phyloP scores from a whole-genome alignment of 345 rosid genomes.

The Triadica sebifera region DNA sequence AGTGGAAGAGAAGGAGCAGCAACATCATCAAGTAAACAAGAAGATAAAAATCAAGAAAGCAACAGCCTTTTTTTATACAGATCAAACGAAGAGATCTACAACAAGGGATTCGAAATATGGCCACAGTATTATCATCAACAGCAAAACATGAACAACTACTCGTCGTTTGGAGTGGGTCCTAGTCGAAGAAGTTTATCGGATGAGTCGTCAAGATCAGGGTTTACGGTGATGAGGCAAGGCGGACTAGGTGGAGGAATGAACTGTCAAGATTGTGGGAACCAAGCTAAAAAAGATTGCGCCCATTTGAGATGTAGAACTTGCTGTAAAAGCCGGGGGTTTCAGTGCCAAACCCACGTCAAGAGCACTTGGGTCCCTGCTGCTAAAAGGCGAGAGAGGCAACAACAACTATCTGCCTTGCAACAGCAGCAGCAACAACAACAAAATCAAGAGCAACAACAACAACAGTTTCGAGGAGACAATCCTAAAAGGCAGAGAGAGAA shows the following conservation, averaged over 20 bases:
- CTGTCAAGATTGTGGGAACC: slow-evolving; percentile 95
- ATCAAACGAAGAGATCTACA: slow-evolving; percentile 60
- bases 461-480: slow-evolving; percentile 29
- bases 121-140: slow-evolving; percentile 51
- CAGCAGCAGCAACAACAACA: slow-evolving; percentile 26
- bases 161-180: slow-evolving; percentile 35
- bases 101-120: slow-evolving; percentile 79
- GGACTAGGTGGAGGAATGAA: slow-evolving; percentile 65
- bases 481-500: slow-evolving; percentile 43
- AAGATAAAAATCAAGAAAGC: slow-evolving; percentile 44
- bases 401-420: slow-evolving; percentile 49
- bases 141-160: slow-evolving; percentile 19
- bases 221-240: slow-evolving; percentile 24
- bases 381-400: slow-evolving; percentile 81
- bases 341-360: slow-evolving; percentile 84
- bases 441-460: slow-evolving; percentile 18
- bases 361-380: slow-evolving; percentile 99
- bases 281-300: slow-evolving; percentile 87
- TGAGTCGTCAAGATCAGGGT: slow-evolving; percentile 33
- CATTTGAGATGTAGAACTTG: slow-evolving; percentile 95
- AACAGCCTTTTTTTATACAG: slow-evolving; percentile 48
- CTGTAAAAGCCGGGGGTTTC: slow-evolving; percentile 95
- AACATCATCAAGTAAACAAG: slow-evolving; percentile 35
- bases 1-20: slow-evolving; percentile 41
- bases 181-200: slow-evolving; percentile 34